Evolutionary conservation across 1,284 basidiomycete species (phyloP).

Genomic region (Stygiomarasmius scandens): DNA sequence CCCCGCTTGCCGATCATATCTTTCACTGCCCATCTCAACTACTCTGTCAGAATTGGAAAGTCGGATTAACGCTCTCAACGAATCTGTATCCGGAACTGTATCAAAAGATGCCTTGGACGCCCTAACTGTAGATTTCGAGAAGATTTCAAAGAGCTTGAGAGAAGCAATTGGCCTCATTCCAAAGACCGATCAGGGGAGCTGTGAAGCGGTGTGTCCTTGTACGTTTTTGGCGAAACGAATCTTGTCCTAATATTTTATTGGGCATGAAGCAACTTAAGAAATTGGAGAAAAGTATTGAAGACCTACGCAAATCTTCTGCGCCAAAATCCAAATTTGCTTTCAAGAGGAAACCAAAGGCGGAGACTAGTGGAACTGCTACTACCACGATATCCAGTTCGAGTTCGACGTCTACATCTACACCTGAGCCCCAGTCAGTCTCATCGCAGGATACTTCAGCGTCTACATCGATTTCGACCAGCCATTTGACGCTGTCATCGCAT

Average conservation of each 20-base stretch:
- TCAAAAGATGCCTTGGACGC: constrained; percentile 36
- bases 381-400: background rate
- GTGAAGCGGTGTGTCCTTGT: constrained; percentile 56
- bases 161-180: constrained; percentile 68
- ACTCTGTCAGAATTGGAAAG: constrained; percentile 23
- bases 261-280: constrained; percentile 57
- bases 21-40: constrained; percentile 4
- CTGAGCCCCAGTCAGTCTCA: background rate
- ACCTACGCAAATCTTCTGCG: constrained; percentile 44
- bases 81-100: constrained; percentile 17
- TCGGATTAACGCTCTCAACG: constrained; percentile 36
- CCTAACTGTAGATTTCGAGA: constrained; percentile 47
- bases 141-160: constrained; percentile 58
- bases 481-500: constrained; percentile 40
- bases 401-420: background rate
- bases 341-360: constrained; percentile 52
- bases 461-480: background rate
- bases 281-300: constrained; percentile 56
- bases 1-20: constrained; percentile 7
- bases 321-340: constrained; percentile 72
- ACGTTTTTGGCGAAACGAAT: background rate
- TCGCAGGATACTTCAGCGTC: background rate
- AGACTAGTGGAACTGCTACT: constrained; percentile 1
- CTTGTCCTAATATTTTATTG: background rate
- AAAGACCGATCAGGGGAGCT: constrained; percentile 73